Evolutionary conservation across 805 yeast genomes (phyloP), one percentile per base, ranked within the genome.

Genomic region (Scheffersomyces stipitis): DNA sequence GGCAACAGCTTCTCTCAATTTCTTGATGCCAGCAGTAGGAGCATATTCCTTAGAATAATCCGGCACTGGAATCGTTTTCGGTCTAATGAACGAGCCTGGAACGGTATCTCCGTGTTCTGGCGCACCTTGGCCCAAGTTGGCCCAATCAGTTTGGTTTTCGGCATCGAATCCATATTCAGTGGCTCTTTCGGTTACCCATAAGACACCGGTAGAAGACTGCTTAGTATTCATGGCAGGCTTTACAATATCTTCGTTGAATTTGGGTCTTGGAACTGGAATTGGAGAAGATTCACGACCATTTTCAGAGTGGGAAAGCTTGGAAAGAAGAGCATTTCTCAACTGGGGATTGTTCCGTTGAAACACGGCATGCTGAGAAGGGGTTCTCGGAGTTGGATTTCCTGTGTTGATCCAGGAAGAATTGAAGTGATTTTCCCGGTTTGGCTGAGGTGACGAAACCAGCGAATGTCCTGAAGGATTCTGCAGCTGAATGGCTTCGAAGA

Each of bases 131-230:
- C 83, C 83, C 53, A 78, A 61, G 52, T 78, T 78, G 26, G 80
- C 76, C 83, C 83, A 78, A 9, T 64, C 62, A 15, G 43, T 46
- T 38, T 56, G 60, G 30, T 60, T 60, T 33, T 65, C 69, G 5
- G 61, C 60, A 32, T 62, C 54, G 50, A 62, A 78, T 0, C 83
- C 83, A 51, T 77, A 73, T 42, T 74, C 81, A 30, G 62, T 57
- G 20, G 83, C 83, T 42, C 81, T 62, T 48, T 78, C 83, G 1
- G 83, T 78, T 37, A 76, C 76, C 83, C 83, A 78, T 35, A 78
- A 69, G 23, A 78, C 83, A 38, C 83, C 83, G 0, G 83, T 78
- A 9, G 81, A 75, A 9, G 80, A 73, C 47, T 77, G 81, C 38
- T 69, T 67, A 24, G 76, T 73, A 56, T 78, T 78, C 64, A 78